Evolutionary conservation across 169 alveolate genomes (phyloP).

Genomic region (Eimeria necatrix): DNA sequence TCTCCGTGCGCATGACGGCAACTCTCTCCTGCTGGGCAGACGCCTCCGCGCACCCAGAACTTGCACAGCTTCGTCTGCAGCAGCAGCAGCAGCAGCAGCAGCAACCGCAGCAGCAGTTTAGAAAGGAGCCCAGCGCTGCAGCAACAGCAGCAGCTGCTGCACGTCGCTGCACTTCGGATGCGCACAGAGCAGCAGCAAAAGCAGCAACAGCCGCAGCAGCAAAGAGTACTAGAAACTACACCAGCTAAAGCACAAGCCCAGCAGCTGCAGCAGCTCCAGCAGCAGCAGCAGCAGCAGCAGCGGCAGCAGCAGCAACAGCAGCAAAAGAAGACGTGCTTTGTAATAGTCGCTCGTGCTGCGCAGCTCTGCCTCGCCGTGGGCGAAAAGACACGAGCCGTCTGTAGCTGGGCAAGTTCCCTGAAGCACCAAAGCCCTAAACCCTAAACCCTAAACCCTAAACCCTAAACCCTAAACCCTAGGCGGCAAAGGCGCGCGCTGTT

Average conservation of each 20-base stretch:
- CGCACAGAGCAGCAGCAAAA: too few relatives aligned
- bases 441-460: conserved; percentile 56
- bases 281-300: conserved; percentile 50
- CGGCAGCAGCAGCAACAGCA: neutral
- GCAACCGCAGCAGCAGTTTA: neutral
- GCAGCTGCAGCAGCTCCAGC: conserved; percentile 10
- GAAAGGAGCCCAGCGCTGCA: neutral
- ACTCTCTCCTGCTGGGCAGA: conserved; percentile 75
- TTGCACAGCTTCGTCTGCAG: conserved; percentile 81
- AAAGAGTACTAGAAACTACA: too few relatives aligned
- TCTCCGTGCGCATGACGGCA: conserved; percentile 83
- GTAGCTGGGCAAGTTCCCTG: conserved; percentile 63
- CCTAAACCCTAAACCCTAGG: neutral
- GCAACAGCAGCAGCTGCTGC: neutral
- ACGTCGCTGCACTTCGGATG: too few relatives aligned
- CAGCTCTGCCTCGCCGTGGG: conserved; percentile 83
- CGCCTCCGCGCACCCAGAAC: conserved; percentile 78
- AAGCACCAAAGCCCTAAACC: conserved; percentile 18
- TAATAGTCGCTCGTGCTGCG: conserved; percentile 80
- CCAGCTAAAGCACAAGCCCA: too few relatives aligned
- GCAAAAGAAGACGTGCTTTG: conserved; percentile 47
- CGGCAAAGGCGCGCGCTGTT: too few relatives aligned
- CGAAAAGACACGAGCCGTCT: conserved; percentile 53
- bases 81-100: conserved; percentile 60
- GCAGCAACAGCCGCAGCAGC: too few relatives aligned